A percentile compares a stretch with the other conserved stretches of the same genome.
Conservation (phyloP, 495 filamentous ascomycete genomes). For the Lophiotrema nucula region DNA sequence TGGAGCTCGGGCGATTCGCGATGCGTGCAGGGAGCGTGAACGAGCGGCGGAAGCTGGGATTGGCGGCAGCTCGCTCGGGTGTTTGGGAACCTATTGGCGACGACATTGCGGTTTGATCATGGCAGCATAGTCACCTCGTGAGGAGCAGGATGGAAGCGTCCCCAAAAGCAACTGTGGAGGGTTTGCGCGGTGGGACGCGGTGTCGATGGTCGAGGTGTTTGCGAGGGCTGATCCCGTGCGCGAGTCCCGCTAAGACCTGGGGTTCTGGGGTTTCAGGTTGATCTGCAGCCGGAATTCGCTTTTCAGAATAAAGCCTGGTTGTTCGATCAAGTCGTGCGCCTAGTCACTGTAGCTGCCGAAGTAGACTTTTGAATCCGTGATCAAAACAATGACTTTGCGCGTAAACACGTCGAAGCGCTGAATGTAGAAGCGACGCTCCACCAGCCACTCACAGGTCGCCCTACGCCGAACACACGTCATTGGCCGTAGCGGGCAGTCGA, state of each 20-base stretch:
- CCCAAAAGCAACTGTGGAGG: no score
- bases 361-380: no score
- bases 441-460: not conserved
- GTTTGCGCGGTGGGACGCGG: not conserved
- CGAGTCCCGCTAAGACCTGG: no score
- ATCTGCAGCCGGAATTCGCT: no score
- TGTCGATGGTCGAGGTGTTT: not conserved
- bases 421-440: not conserved
- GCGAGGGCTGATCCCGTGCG: no score
- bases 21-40: conserved; percentile 59
- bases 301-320: no score
- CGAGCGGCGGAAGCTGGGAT: conserved; percentile 25
- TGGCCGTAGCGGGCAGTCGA: not conserved
- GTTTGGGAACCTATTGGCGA: conserved; percentile 18
- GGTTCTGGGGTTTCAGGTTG: no score
- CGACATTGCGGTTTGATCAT: conserved; percentile 31
- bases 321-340: no score
- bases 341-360: no score
- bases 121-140: no score
- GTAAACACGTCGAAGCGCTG: not conserved
- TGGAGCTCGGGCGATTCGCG: conserved; percentile 8
- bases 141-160: no score
- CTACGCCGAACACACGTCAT: not conserved
- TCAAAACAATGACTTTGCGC: no score
- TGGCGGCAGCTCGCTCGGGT: conserved; percentile 20